Base-by-base conservation (phyloP, 768 basidiomycete species). In the Suillus luteus region DNA sequence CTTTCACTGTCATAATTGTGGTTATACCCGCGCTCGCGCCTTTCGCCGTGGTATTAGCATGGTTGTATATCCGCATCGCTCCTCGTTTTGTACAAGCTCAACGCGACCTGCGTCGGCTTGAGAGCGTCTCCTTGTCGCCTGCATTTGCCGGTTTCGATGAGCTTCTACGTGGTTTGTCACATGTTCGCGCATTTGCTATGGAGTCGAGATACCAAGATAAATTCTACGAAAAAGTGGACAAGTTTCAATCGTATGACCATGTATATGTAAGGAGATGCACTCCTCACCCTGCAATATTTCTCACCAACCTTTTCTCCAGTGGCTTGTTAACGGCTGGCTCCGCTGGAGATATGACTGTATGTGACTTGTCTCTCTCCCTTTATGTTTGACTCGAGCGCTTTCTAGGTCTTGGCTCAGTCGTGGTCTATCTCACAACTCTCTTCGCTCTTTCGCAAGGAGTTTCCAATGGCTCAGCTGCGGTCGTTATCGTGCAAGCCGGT, bases 141-240 rank as follows among this genome's bases (percentile, higher is more conserved):
- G 84, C 88, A 0, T 91, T 92, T 70, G 84, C 88, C 6, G 88
- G 87, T 0, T 92, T 88, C 66, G 89, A 90, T 67, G 90, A 91
- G 65, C 75, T 91, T 7, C 74, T 91, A 55, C 79, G 84, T 46
- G 90, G 90, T 3, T 82, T 92, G 46, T 75, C 82, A 22, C 87
- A 90, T 70, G 82, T 90, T 22, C 82, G 90, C 6, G 90, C 89
- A 1, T 91, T 90, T 70, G 87, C 84, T 0, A 87, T 88, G 85
- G 89, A 91, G 68, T 76, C 79, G 55, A 73, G 85, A 63, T 92
- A 90, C 69, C 87, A 89, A 68, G 78, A 88, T 66, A 67, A 76
- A 22, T 90, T 90, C 68, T 90, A 89, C 71, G 65, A 68, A 41
- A 83, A 81, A 72, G 85, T 88, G 24, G 84, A 85, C 62, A 86